phyloP scores from a whole-genome alignment of 129 eudicot genomes.

The Gnaphalium uliginosum region DNA sequence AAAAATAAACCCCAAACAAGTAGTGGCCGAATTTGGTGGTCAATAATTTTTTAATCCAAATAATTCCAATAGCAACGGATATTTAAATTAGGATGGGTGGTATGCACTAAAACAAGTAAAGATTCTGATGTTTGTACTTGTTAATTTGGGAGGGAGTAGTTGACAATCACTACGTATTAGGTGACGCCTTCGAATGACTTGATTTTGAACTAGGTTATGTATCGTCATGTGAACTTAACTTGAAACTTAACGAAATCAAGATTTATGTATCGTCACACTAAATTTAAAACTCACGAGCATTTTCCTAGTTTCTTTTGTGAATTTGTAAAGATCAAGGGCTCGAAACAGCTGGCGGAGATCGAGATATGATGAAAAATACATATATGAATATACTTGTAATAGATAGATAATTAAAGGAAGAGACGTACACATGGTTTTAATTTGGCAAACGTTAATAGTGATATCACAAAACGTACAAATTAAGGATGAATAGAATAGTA shows the following conservation, averaged over 20 bases:
- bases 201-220: background rate
- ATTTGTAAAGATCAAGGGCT: too few species aligned
- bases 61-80: conserved; percentile 30
- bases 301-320: background rate
- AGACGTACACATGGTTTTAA: background rate
- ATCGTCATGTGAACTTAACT: background rate
- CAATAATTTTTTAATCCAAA: conserved; percentile 15
- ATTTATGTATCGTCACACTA: too few species aligned
- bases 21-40: conserved; percentile 31
- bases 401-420: background rate
- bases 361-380: too few species aligned
- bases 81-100: conserved; percentile 16
- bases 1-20: conserved; percentile 33
- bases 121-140: conserved; percentile 33
- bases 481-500: background rate
- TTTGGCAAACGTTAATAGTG: background rate
- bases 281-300: background rate
- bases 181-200: conserved; percentile 13
- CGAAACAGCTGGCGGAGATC: too few species aligned
- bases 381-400: background rate
- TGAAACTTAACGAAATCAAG: background rate
- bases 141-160: conserved; percentile 19
- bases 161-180: conserved; percentile 3
- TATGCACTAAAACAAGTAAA: conserved; percentile 23
- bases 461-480: background rate